These are phyloP conservation scores for Suillus americanus DNA, from an alignment of 768 basidiomycete genomes.

Conservation along the genomic window DNA sequence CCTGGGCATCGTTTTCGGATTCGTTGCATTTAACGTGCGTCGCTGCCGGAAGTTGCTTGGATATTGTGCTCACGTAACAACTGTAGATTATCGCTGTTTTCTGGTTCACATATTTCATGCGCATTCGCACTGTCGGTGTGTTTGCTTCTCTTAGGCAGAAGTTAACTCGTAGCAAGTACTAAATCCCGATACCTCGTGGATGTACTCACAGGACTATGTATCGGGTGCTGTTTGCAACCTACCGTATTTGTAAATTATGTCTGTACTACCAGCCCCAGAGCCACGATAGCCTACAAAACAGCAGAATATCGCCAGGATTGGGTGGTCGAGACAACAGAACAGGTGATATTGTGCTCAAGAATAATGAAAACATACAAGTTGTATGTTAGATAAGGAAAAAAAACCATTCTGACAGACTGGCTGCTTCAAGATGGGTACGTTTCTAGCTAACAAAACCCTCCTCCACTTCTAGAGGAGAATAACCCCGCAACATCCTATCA, in stretches of 20 bases:
- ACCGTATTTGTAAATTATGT: neutral
- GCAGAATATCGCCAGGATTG: neutral
- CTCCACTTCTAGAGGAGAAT: neutral
- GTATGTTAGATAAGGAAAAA: neutral
- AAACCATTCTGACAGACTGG: no score
- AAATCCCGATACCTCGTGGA: neutral
- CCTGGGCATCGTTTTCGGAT: slow-evolving; percentile 45
- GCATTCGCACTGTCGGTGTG: neutral
- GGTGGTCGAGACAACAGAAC: no score
- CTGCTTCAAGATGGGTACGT: neutral
- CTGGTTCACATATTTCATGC: neutral
- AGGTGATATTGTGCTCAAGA: no score
- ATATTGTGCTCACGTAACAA: neutral
- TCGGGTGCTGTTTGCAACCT: neutral
- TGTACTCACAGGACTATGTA: neutral
- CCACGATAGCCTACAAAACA: neutral
- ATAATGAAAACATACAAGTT: neutral
- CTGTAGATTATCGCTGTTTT: neutral
- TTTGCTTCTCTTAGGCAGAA: neutral
- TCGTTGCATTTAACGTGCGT: slow-evolving; percentile 45
- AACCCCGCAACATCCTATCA: neutral
- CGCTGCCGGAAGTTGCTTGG: neutral
- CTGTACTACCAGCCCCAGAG: no score
- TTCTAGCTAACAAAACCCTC: neutral
- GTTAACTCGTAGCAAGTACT: neutral